Conservation (phyloP, 208 protist genomes). For the Lotmaria passim region DNA sequence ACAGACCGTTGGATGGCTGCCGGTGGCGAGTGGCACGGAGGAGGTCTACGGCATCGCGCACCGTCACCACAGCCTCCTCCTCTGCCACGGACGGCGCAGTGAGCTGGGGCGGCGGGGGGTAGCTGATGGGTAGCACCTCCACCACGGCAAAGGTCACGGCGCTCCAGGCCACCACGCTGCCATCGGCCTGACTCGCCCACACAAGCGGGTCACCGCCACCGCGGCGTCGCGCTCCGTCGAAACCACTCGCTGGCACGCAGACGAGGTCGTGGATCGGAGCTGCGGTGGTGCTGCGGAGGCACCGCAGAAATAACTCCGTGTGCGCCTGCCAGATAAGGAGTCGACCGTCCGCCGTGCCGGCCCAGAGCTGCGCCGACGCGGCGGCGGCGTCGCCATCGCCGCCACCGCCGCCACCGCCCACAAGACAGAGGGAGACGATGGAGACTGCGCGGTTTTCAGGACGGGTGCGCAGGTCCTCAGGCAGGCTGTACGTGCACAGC, state of each 20-base stretch:
- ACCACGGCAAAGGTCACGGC: constrained; percentile 29
- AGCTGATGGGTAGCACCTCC: constrained; percentile 48
- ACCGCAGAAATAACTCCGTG: constrained; percentile 35
- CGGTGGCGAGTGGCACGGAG: constrained; percentile 26
- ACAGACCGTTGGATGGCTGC: not conserved
- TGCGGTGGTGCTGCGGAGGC: constrained; percentile 28
- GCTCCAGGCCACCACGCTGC: constrained; percentile 50
- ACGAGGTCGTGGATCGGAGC: constrained; percentile 31
- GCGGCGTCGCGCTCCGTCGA: not conserved
- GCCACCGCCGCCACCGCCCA: constrained; percentile 3
- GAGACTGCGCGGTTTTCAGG: not conserved
- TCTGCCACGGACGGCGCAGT: not conserved
- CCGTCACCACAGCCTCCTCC: constrained; percentile 7
- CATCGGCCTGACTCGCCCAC: constrained; percentile 54
- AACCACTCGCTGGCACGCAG: not conserved
- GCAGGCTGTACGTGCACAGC: constrained; percentile 20
- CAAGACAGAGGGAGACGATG: constrained; percentile 27
- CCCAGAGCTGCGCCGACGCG: constrained; percentile 37
- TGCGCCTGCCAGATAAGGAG: constrained; percentile 47
- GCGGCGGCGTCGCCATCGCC: not conserved
- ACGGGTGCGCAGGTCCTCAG: constrained; percentile 6
- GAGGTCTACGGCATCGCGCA: constrained; percentile 39
- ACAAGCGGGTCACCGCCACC: constrained; percentile 22
- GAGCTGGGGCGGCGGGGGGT: constrained; percentile 30
- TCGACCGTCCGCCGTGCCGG: constrained; percentile 37